These are phyloP conservation scores for Aspergillus cristatus DNA, from an alignment of 495 filamentous ascomycete species.

Conservation along the genomic window DNA sequence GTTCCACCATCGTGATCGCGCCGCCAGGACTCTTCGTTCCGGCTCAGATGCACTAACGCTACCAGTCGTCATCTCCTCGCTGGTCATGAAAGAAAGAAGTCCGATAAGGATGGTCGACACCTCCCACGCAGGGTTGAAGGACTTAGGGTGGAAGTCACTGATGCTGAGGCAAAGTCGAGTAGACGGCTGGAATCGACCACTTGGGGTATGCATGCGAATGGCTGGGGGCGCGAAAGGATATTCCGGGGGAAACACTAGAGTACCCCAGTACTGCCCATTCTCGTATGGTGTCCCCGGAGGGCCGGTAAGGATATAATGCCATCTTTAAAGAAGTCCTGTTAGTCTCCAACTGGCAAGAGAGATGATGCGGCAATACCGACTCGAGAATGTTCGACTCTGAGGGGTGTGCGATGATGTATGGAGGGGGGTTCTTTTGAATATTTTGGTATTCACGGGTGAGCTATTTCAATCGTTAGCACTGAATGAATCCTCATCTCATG, in stretches of 20 bases:
- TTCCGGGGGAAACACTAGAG: constrained; percentile 86
- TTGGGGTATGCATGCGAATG: constrained; percentile 97
- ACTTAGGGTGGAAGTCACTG: constrained; percentile 92
- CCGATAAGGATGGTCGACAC: constrained; percentile 94
- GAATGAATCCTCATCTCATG: background rate
- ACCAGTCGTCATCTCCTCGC: constrained; percentile 97
- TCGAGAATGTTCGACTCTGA: constrained; percentile 94
- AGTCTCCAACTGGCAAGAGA: no score
- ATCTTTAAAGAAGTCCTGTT: constrained; percentile 45
- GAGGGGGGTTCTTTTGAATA: constrained; percentile 85
- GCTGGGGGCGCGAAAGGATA: constrained; percentile 96
- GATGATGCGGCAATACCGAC: constrained; percentile 31
- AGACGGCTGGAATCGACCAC: constrained; percentile 86
- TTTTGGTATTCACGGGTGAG: constrained; percentile 90
- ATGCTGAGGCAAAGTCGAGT: constrained; percentile 91
- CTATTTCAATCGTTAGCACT: constrained; percentile 33
- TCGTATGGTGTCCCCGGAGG: constrained; percentile 93
- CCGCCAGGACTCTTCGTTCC: constrained; percentile 71
- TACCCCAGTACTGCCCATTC: constrained; percentile 96
- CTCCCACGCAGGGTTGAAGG: constrained; percentile 99
- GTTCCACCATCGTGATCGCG: constrained; percentile 90
- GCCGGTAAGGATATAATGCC: constrained; percentile 97
- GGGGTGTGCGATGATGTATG: constrained; percentile 88
- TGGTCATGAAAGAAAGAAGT: constrained; percentile 93
- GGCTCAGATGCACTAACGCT: constrained; percentile 69